These are phyloP conservation scores for Lithohypha guttulata DNA, from an alignment of 2,329 filamentous ascomycete genomes.

Conservation along the genomic window DNA sequence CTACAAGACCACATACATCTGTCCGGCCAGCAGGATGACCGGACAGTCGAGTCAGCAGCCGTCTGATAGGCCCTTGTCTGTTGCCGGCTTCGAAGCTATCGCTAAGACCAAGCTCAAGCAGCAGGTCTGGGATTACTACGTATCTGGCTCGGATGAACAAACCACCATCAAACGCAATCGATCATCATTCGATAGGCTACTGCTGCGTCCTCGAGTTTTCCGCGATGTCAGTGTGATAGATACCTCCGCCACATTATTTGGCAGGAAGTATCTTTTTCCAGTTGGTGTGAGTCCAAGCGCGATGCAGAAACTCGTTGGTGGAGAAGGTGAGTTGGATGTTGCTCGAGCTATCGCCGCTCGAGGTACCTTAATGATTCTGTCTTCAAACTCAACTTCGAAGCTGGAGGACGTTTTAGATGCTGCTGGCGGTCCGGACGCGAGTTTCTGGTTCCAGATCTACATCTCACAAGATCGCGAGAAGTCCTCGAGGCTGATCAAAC, in stretches of 20 bases:
- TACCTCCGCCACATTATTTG: slow-evolving; percentile 29
- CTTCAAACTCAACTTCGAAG: slow-evolving; percentile 34
- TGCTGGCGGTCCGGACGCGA: slow-evolving; percentile 25
- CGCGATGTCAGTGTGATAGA: slow-evolving; percentile 28
- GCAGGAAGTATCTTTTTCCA: slow-evolving; percentile 34
- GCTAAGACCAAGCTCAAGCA: slow-evolving; percentile 24
- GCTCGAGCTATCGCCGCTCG: slow-evolving; percentile 35
- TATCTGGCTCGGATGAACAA: slow-evolving; percentile 41
- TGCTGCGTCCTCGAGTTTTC: slow-evolving; percentile 30
- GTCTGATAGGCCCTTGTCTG: slow-evolving; percentile 21
- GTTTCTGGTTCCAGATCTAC: slow-evolving; percentile 27
- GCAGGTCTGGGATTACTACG: slow-evolving; percentile 34
- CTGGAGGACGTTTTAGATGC: slow-evolving; percentile 42
- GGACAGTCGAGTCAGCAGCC: neutral
- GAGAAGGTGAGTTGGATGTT: slow-evolving; percentile 40
- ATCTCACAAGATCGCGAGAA: slow-evolving; percentile 40
- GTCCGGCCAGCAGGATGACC: too few species aligned
- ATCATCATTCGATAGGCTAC: neutral
- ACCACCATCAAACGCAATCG: slow-evolving; percentile 25
- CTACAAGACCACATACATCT: too few species aligned
- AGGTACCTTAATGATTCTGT: slow-evolving; percentile 39
- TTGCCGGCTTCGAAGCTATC: slow-evolving; percentile 28
- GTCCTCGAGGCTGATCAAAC: slow-evolving; percentile 31
- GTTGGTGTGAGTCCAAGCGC: slow-evolving; percentile 44
- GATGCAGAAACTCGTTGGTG: slow-evolving; percentile 42